phyloP scores from a whole-genome alignment of 2,329 filamentous ascomycete species.

The Conoideocrella luteorostrata region DNA sequence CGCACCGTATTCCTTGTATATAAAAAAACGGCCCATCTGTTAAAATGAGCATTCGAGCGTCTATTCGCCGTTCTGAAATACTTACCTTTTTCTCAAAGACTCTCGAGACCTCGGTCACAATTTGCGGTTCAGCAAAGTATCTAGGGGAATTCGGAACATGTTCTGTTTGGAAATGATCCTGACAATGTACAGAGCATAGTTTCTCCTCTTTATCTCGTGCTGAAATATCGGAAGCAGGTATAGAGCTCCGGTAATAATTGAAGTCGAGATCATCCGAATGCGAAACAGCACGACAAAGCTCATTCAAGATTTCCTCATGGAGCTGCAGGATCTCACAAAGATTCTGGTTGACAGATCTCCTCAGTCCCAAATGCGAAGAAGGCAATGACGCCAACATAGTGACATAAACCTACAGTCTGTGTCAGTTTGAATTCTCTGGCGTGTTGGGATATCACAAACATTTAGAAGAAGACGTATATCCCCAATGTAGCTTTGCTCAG shows the following conservation, averaged over 20 bases:
- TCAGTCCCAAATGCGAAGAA: conserved; percentile 54
- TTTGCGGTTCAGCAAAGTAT: conserved; percentile 51
- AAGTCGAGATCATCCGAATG: conserved; percentile 55
- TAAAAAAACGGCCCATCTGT: conserved; percentile 73
- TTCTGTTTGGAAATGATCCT: conserved; percentile 35
- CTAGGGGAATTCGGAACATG: neutral
- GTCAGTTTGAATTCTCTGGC: conserved; percentile 11
- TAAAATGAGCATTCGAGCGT: conserved; percentile 3
- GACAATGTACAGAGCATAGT: neutral
- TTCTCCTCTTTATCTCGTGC: neutral
- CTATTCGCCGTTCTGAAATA: neutral
- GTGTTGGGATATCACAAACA: conserved; percentile 40
- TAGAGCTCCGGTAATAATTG: conserved; percentile 41
- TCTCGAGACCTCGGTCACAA: conserved; percentile 54
- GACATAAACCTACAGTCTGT: conserved; percentile 56
- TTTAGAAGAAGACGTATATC: conserved; percentile 83
- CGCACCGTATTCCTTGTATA: conserved; percentile 87
- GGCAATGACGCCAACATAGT: conserved; percentile 68
- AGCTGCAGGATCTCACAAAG: conserved; percentile 73
- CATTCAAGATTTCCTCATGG: conserved; percentile 73
- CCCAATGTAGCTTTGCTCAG: conserved; percentile 82
- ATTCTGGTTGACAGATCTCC: conserved; percentile 71
- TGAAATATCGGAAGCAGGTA: too few species aligned
- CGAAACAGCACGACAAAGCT: conserved; percentile 66
- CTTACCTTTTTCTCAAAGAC: conserved; percentile 54